Conservation (phyloP, 2,329 filamentous ascomycete genomes). For the Aspergillus latus region DNA sequence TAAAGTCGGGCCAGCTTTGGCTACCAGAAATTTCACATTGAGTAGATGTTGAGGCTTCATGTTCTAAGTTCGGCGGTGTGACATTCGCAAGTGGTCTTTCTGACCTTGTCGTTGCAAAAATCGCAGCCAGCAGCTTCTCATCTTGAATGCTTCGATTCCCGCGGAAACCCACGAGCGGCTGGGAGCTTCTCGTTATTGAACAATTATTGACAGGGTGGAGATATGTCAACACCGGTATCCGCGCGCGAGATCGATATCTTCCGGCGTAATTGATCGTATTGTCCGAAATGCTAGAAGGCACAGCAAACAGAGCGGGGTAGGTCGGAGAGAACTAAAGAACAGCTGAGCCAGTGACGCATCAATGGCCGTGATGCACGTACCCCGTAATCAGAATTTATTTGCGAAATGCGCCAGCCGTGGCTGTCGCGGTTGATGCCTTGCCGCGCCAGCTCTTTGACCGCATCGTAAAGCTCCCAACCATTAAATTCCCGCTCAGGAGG, state of each 20-base stretch:
- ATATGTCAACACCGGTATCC: constrained; percentile 88
- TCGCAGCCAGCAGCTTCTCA: constrained; percentile 87
- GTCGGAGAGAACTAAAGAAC: constrained; percentile 73
- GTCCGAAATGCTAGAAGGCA: constrained; percentile 90
- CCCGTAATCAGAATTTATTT: constrained; percentile 83
- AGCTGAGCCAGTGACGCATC: constrained; percentile 3
- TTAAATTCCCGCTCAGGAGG: constrained; percentile 71
- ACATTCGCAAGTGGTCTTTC: constrained; percentile 44
- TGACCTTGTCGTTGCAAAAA: constrained; percentile 72
- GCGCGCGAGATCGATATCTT: constrained; percentile 80
- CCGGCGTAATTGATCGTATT: constrained; percentile 93
- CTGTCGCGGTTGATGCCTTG: constrained; percentile 83
- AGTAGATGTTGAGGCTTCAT: constrained; percentile 49
- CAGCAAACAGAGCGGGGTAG: constrained; percentile 80
- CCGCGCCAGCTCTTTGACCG: constrained; percentile 78
- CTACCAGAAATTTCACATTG: constrained; percentile 45
- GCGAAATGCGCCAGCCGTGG: constrained; percentile 83
- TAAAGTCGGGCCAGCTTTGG: constrained; percentile 52
- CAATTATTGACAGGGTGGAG: constrained; percentile 97
- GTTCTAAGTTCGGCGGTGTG: constrained; percentile 40
- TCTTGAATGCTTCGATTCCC: constrained; percentile 92
- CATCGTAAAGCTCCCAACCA: constrained; percentile 83
- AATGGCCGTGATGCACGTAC: constrained; percentile 36
- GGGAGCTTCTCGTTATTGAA: constrained; percentile 91
- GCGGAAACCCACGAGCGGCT: constrained; percentile 82